Percentiles rank a stretch among this genome's conserved stretches.
Evolutionary conservation across 179 eudicot species (phyloP).

Genomic region (Amaranthus tricolor): DNA sequence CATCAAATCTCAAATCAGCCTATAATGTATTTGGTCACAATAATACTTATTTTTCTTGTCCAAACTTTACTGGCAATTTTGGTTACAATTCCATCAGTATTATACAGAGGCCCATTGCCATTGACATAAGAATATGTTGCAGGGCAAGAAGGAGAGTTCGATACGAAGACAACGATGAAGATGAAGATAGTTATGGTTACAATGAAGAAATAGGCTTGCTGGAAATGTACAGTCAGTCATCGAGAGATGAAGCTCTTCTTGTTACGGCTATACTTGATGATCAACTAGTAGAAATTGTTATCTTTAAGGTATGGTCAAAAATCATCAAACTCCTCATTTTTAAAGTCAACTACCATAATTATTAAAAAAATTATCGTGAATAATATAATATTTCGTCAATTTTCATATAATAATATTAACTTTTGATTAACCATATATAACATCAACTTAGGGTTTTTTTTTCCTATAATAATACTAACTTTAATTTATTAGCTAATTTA

Average conservation of each 20-base stretch:
- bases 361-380: no score
- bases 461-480: no score
- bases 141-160: constrained; percentile 46
- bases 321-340: no score
- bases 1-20: constrained; percentile 2
- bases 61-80: neutral
- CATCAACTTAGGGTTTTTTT: no score
- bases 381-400: no score
- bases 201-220: constrained; percentile 59
- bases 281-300: constrained; percentile 53
- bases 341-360: no score
- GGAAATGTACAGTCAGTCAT: constrained; percentile 56
- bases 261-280: constrained; percentile 62
- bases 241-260: constrained; percentile 58
- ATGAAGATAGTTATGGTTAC: constrained; percentile 43
- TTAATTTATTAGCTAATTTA: no score
- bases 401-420: no score
- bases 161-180: constrained; percentile 39
- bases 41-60: neutral
- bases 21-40: neutral
- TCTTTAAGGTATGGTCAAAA: constrained; percentile 46
- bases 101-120: neutral
- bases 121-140: constrained; percentile 2
- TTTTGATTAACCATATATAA: no score
- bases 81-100: neutral